These are phyloP conservation scores for Geotrichum carabidarum DNA, from an alignment of 1,139 yeast species.

Conservation along the genomic window DNA sequence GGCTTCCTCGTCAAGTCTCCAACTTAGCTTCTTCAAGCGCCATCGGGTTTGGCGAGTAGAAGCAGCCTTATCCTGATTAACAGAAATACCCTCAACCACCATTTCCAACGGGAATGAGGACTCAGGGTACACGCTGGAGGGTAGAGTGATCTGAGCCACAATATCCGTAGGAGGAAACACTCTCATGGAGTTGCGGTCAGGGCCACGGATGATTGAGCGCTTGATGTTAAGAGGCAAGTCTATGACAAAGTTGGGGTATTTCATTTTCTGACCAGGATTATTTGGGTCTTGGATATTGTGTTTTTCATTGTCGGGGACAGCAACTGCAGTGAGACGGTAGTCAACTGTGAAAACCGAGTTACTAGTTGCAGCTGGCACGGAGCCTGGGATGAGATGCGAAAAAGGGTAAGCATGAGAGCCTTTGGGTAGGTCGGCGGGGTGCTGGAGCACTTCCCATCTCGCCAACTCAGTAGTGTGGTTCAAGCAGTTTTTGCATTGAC, in stretches of 20 bases:
- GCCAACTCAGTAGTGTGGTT: slow-evolving; percentile 58
- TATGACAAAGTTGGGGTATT: slow-evolving; percentile 4
- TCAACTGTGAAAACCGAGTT: slow-evolving; percentile 53
- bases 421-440: slow-evolving; percentile 48
- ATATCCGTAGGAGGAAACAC: slow-evolving; percentile 95
- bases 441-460: slow-evolving; percentile 77
- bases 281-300: slow-evolving; percentile 9
- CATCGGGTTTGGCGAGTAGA: slow-evolving; percentile 53
- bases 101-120: slow-evolving; percentile 79
- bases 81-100: slow-evolving; percentile 70
- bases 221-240: slow-evolving; percentile 59
- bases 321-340: slow-evolving; percentile 69
- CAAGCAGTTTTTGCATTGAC: slow-evolving; percentile 45
- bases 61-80: slow-evolving; percentile 34
- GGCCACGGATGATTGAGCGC: slow-evolving; percentile 73
- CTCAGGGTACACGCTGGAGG: slow-evolving; percentile 84
- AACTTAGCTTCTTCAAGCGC: slow-evolving; percentile 83
- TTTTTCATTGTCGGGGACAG: slow-evolving; percentile 41
- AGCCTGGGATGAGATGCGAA: slow-evolving; percentile 85
- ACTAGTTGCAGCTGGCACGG: slow-evolving; percentile 74
- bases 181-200: slow-evolving; percentile 79
- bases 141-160: slow-evolving; percentile 78
- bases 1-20: slow-evolving; percentile 85
- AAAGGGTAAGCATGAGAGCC: slow-evolving; percentile 89
- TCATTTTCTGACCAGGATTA: slow-evolving; percentile 10